These are phyloP conservation scores for Zanthoxylum bungeanum DNA, from an alignment of 345 rosid genomes.

Conservation along the genomic window DNA sequence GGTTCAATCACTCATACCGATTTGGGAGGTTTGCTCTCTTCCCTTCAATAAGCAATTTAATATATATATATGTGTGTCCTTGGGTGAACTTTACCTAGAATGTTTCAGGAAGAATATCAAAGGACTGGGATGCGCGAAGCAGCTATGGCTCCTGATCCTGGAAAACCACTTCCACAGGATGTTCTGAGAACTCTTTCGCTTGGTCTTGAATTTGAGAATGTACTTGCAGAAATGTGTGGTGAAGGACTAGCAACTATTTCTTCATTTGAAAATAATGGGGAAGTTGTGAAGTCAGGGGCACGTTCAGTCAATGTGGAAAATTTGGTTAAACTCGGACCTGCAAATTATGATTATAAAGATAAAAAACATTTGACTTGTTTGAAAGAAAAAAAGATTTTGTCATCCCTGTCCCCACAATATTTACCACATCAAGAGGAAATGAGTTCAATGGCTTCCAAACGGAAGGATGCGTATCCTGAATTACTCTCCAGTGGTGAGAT, in stretches of 20 bases:
- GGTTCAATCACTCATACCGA: conserved; percentile 96
- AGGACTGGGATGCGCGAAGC: conserved; percentile 63
- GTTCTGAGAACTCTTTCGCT: conserved; percentile 60
- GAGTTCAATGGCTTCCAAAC: conserved; percentile 9
- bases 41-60: conserved; percentile 6
- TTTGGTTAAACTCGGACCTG: conserved; percentile 28
- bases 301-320: conserved; percentile 25
- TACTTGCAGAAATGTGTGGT: conserved; percentile 35
- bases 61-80: conserved; percentile 3
- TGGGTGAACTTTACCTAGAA: conserved; percentile 16
- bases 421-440: conserved; percentile 18
- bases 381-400: conserved; percentile 23
- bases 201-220: conserved; percentile 49
- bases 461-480: conserved; percentile 22
- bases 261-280: conserved; percentile 25
- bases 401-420: conserved; percentile 23
- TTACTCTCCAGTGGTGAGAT: conserved; percentile 16
- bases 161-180: conserved; percentile 65
- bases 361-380: conserved; percentile 24
- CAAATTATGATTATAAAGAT: conserved; percentile 27
- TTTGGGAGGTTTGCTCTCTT: conserved; percentile 81
- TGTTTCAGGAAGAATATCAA: conserved; percentile 77
- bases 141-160: conserved; percentile 57
- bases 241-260: conserved; percentile 27
- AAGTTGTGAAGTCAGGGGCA: conserved; percentile 24